Conservation (phyloP, 345 rosid genomes). For the Populus pruinosa region DNA sequence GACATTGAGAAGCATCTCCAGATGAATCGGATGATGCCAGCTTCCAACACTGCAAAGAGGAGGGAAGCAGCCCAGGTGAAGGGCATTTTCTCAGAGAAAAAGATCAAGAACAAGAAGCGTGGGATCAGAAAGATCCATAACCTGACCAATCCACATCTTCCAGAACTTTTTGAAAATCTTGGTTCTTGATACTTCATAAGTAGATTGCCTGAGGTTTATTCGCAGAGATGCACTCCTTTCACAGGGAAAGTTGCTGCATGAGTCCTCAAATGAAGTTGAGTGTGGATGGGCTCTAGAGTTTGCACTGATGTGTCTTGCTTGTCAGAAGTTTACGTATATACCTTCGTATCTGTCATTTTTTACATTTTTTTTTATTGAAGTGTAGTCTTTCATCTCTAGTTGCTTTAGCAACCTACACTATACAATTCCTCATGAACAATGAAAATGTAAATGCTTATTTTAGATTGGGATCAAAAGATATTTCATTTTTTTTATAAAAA, state of each 20-base stretch:
- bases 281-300: not conserved
- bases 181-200: not conserved
- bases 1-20: conserved; percentile 72
- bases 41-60: conserved; percentile 66
- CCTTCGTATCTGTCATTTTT: not conserved
- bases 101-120: conserved; percentile 63
- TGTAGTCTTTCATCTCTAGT: not conserved
- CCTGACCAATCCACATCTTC: conserved; percentile 78
- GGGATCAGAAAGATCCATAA: conserved; percentile 76
- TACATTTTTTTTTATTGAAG: not conserved
- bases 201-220: not conserved
- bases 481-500: no score
- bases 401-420: not conserved
- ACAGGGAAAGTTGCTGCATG: not conserved
- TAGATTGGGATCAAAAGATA: not conserved
- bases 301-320: not conserved
- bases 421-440: not conserved
- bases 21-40: conserved; percentile 75
- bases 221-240: not conserved
- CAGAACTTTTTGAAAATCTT: conserved; percentile 50
- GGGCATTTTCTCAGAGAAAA: conserved; percentile 53
- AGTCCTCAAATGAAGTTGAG: not conserved
- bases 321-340: not conserved
- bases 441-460: not conserved
- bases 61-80: conserved; percentile 67